Base-by-base conservation (phyloP, 2,329 filamentous ascomycete species). In the Magnaporthales sp. region DNA sequence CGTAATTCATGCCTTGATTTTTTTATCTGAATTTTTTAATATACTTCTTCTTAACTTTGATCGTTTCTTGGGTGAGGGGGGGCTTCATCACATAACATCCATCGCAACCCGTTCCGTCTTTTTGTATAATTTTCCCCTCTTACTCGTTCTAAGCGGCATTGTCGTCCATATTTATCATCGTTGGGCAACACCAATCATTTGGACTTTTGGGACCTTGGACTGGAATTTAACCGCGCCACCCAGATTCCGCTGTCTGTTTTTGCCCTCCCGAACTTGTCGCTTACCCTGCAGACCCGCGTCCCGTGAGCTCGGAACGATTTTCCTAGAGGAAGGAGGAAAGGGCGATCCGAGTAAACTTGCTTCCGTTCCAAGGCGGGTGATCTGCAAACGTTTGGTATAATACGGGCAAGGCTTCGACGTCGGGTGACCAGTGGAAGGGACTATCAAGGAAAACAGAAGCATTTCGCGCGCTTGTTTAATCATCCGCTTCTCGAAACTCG, bases 91-190 rank as follows among this genome's bases (percentile, higher is more conserved):
- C 38, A 46, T 46, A 46, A 46, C 38, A 46, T 46, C 38, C 38
- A 46, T 46, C 38, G 38, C 38, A 46, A n/a, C 38, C 38, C 38
- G 38, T 46, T 19, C 32, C 32, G 13, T 46, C 15, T 46, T 46
- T 46, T 19, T 46, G 38, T 46, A n/a, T 46, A 46, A 46, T 46
- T 6, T 15, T 38, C 15, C 15, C 38, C 15, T 19, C 38, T 46
- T 19, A 46, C 38, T 46, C 38, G 38, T 46, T 46, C n/a, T 5
- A 46, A 46, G 38, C 66, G 66, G 66, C 66, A 65, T 67, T 67
- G 38, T 56, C 62, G 31, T 67, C 62, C 56, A 67, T 67, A 67
- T 67, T 67, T 62, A 67, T 51, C n/a, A n/a, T n/a, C n/a, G n/a
- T n/a, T n/a, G n/a, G n/a, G n/a, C n/a, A n/a, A n/a, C n/a, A n/a